Base-by-base conservation (phyloP, 1,284 basidiomycete species). In the Phellopilus nigrolimitatus region DNA sequence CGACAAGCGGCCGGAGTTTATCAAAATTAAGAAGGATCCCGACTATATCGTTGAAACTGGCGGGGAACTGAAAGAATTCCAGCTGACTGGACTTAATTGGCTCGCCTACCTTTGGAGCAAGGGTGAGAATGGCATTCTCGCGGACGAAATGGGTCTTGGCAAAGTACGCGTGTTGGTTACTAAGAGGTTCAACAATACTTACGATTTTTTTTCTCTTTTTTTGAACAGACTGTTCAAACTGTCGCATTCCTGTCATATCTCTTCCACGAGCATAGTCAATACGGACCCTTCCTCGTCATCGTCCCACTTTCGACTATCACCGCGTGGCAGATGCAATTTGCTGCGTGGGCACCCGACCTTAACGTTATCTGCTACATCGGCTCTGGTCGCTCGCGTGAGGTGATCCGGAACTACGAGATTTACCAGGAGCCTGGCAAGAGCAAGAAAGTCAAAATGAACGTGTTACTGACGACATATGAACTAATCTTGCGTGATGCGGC, bases 131-230 rank as follows among this genome's bases (percentile, higher is more conserved):
- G 97, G 97, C 27, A 98, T 99, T 59, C 74, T 99, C 25, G 97
- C 97, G 1, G 97, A 99, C 64, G 97, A 99, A 78, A 99, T 99
- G 97, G 97, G 97, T 67, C 85, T 99, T 15, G 97, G 97, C 49
- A 99, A 99, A 80, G 88, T 87, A 56, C 34, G n/a, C n/a, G n/a
- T n/a, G n/a, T n/a, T n/a, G n/a, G n/a, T n/a, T n/a, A n/a, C n/a
- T n/a, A n/a, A n/a, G n/a, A n/a, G n/a, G n/a, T n/a, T n/a, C n/a
- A n/a, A n/a, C n/a, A n/a, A n/a, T n/a, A n/a, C n/a, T n/a, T n/a
- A n/a, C n/a, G n/a, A n/a, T n/a, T n/a, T n/a, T n/a, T n/a, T n/a
- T n/a, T n/a, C n/a, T n/a, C n/a, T n/a, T n/a, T 28, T 31, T 48
- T n/a, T 31, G 40, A 47, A 3, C 57, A 90, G 85, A 90, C 95